Percentiles rank a stretch among this genome's conserved stretches.
phyloP scores from a whole-genome alignment of 306 rosid genomes.

The Begonia masoniana region DNA sequence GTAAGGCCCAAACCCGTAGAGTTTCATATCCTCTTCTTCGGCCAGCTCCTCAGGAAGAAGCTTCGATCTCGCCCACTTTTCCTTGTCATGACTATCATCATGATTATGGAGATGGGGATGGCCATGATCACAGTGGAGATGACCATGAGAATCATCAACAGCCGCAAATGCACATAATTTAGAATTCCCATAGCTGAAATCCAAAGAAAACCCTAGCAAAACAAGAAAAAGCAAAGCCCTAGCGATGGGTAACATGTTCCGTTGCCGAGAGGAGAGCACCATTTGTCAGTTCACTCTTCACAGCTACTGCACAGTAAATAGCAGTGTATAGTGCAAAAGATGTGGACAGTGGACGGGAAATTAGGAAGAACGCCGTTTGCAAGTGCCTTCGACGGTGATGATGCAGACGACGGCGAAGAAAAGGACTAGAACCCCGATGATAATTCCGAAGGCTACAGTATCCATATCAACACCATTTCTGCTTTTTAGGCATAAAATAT shows the following conservation, averaged over 20 bases:
- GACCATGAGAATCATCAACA: constrained; percentile 11
- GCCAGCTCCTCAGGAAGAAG: constrained; percentile 94
- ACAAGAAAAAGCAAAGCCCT: constrained; percentile 15
- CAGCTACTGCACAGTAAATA: background rate
- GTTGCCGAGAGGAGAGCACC: background rate
- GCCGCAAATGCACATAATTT: constrained; percentile 13
- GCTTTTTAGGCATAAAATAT: no score
- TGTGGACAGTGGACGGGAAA: background rate
- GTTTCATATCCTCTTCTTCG: constrained; percentile 88
- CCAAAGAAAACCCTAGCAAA: constrained; percentile 25
- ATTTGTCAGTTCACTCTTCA: background rate
- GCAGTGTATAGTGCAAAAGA: background rate
- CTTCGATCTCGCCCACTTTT: constrained; percentile 14
- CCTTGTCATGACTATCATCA: constrained; percentile 13
- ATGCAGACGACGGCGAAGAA: constrained; percentile 46
- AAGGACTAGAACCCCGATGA: constrained; percentile 60
- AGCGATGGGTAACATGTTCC: background rate
- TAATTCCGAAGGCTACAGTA: constrained; percentile 62
- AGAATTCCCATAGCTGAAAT: constrained; percentile 36
- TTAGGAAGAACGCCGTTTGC: constrained; percentile 33
- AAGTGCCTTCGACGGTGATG: constrained; percentile 79
- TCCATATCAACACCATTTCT: constrained; percentile 27
- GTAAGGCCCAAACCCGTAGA: constrained; percentile 51
- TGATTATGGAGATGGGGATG: constrained; percentile 18
- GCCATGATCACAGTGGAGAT: constrained; percentile 22